phyloP scores from a whole-genome alignment of 2,329 filamentous ascomycete species.

The Hymenotorrendiella dingleyae region DNA sequence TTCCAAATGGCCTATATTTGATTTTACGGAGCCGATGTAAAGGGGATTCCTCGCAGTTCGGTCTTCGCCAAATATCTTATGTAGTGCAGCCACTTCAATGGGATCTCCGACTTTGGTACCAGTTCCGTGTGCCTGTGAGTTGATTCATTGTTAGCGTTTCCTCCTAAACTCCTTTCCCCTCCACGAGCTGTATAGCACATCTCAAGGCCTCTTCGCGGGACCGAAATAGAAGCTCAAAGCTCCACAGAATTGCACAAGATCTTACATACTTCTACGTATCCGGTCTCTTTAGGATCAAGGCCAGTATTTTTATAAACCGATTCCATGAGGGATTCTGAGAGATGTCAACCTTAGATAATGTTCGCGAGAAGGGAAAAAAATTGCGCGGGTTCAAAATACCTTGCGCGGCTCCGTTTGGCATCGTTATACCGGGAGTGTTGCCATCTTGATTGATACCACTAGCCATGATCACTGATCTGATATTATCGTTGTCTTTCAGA shows the following conservation, averaged over 20 bases:
- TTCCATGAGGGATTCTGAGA: constrained; percentile 23
- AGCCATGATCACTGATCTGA: constrained; percentile 48
- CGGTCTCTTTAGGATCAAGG: constrained; percentile 13
- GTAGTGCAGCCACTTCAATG: constrained; percentile 21
- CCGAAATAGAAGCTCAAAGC: too few relatives aligned
- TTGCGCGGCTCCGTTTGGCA: constrained; percentile 44
- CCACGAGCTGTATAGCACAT: too few relatives aligned
- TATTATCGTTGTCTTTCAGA: constrained; percentile 50
- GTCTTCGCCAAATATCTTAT: constrained; percentile 23
- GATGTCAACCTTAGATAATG: constrained; percentile 8
- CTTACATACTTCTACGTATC: constrained; percentile 14
- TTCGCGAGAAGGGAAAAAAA: too few relatives aligned
- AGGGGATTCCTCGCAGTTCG: constrained; percentile 19
- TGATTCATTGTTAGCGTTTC: too few relatives aligned
- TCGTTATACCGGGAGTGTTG: constrained; percentile 48
- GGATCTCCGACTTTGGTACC: constrained; percentile 12
- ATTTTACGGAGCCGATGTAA: constrained; percentile 24
- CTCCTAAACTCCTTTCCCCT: too few relatives aligned
- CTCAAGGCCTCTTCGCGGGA: too few relatives aligned
- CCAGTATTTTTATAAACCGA: constrained; percentile 13
- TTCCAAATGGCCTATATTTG: constrained; percentile 27
- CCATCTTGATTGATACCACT: constrained; percentile 54
- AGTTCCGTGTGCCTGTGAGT: background rate
- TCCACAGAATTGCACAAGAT: background rate
- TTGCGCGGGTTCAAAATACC: too few relatives aligned